Evolutionary conservation across 2,329 filamentous ascomycete genomes (phyloP), one percentile per base, ranked within the genome.

Genomic region (Ascochyta clinopodiicola): DNA sequence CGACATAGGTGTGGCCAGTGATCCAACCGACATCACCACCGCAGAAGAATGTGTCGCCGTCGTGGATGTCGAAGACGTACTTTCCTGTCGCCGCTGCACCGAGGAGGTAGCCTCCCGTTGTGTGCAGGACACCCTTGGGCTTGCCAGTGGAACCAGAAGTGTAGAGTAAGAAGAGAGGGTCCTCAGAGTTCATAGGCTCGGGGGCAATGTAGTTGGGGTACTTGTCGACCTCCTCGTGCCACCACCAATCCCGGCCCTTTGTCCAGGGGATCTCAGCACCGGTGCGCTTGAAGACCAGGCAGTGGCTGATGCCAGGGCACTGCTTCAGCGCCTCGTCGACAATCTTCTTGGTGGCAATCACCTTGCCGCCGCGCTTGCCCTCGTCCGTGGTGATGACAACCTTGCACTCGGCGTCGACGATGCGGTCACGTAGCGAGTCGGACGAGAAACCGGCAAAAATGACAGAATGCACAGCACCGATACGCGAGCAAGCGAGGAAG

Each of bases 1-100:
- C 94, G 52, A 98, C 94, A 70, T 99, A 99, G 22, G 95, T 96
- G 80, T 99, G 95, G 17, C 95, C 95, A 27, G 95, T 99, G 75
- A 99, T 98, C 95, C 95, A 99, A 63, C 95, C 95, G 38, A 99
- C 94, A 72, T 99, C 95, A 76, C 95, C 95, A 77, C 93, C 95
- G 69, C 95, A 99, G 84, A 98, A 98, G 84, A 95, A 97, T 61
- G 86, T 87, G 77, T 99, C 95, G 49, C 90, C 87, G 60, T 93
- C 89, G 76, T 99, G 95, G 61, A 99, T 96, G 76, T 99, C 95
- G 74, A 99, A 99, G 60, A 98, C 94, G 77, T 99, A 98, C 80
- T 98, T 99, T 61, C 93, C 94, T 12, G 95, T 99, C 69, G 89
- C 84, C 31, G 95, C 94, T 46, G 93, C 93, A 56, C 95, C 95